Base-by-base conservation (phyloP, 352 stramenopile species). In the Phytophthora hybrid region DNA sequence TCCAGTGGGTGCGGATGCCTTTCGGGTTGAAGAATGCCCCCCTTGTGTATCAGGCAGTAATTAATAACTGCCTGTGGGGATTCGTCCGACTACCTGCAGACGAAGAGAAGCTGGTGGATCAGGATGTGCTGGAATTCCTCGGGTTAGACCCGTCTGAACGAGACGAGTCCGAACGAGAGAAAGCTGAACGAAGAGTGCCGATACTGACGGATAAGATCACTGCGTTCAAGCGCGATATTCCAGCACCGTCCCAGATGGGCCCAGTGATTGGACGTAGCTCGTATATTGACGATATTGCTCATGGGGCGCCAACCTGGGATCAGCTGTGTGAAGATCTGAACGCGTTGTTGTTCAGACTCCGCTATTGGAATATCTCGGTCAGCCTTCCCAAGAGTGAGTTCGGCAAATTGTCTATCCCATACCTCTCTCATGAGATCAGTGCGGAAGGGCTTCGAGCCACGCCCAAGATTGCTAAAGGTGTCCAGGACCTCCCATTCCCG, bases 341-440 rank as follows among this genome's bases (percentile, higher is more conserved):
- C 5, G 54, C 31, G 10, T 13, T 59, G 5, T 5, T 59, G 19
- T 62, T 34, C 14, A 8, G 34, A 34, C 19, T 52, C 5, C 56
- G 34, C 8, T 52, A 62, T 21, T 62, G 54, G 56, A 62, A 62
- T 34, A 62, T 62, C 5, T 62, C 56, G 0, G 56, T 62, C 19
- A 62, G 37, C 19, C 37, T 62, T 0, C 34, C 56, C 8, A 62
- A 52, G n/a, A 21, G 56, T 5, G 51, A 57, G 9, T 57, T 57
- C 5, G 51, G 21, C 4, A 57, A 57, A 21, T 10, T n/a, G 9
- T 16, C 51, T 8, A 57, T 32, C 10, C 56, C 34, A 5, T 62
- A 52, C 8, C 32, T 62, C 18, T 62, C 32, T 5, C 37, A 52
- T 10, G 56, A 39, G 10, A 62, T 62, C 1, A 52, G 34, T 52